Evolutionary conservation across 495 filamentous ascomycete species (phyloP).

Genomic region (Pyrenula aspistea): DNA sequence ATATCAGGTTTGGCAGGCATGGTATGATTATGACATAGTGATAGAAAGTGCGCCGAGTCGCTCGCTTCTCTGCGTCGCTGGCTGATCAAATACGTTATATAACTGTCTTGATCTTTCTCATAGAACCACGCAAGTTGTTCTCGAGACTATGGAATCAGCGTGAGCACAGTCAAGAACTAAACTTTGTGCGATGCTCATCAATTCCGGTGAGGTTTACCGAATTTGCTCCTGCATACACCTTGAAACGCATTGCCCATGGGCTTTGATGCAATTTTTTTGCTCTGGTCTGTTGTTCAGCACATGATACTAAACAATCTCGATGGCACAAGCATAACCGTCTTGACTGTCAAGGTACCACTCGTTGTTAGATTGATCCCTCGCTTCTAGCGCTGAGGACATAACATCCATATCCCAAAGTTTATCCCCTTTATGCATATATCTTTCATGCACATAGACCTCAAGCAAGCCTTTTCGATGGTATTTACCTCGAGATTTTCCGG

Average conservation of each 20-base stretch:
- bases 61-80: background rate
- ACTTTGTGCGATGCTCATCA: background rate
- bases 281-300: background rate
- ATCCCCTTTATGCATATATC: too few relatives aligned
- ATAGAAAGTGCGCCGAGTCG: background rate
- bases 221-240: background rate
- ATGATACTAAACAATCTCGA: conserved; percentile 1
- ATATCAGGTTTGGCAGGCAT: too few relatives aligned
- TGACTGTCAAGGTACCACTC: conserved; percentile 1
- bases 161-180: background rate
- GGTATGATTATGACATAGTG: background rate
- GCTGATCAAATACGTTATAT: background rate
- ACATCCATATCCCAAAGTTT: background rate
- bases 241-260: background rate
- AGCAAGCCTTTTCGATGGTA: background rate
- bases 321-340: background rate
- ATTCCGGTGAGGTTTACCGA: background rate
- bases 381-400: background rate
- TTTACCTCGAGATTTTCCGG: background rate
- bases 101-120: background rate
- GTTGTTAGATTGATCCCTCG: background rate
- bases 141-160: background rate
- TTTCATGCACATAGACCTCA: background rate
- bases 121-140: background rate
- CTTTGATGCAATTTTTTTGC: background rate